phyloP scores from a whole-genome alignment of 1,139 yeast genomes.

The Candida albicans region DNA sequence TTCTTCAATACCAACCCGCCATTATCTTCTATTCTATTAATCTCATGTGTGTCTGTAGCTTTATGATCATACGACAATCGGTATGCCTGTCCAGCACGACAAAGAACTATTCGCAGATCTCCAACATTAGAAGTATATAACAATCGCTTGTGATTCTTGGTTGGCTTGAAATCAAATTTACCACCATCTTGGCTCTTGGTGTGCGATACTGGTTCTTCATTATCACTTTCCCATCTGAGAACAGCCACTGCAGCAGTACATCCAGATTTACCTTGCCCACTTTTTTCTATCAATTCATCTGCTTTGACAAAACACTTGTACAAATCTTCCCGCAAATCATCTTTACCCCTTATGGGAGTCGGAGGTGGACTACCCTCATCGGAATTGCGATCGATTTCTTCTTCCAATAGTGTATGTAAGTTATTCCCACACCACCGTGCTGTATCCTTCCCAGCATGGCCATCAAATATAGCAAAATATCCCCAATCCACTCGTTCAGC shows the following conservation, averaged over 20 bases:
- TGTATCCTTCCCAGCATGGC: conserved; percentile 94
- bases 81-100: conserved; percentile 69
- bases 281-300: conserved; percentile 64
- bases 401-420: conserved; percentile 66
- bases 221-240: conserved; percentile 68
- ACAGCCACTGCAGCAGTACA: conserved; percentile 97
- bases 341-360: conserved; percentile 16
- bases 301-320: conserved; percentile 68
- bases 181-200: background rate
- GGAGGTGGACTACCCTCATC: conserved; percentile 3
- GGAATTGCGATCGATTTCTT: conserved; percentile 36
- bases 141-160: conserved; percentile 58
- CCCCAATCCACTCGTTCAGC: conserved; percentile 92
- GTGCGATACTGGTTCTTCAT: conserved; percentile 5
- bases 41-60: conserved; percentile 79
- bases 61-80: conserved; percentile 92
- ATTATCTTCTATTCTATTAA: conserved; percentile 66
- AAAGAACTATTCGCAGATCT: conserved; percentile 81
- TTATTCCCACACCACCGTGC: conserved; percentile 96
- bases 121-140: conserved; percentile 95
- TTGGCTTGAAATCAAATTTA: conserved; percentile 47
- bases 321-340: conserved; percentile 53
- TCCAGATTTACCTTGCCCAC: conserved; percentile 70
- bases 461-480: conserved; percentile 93
- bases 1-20: conserved; percentile 91